Conservation (phyloP, 1,139 yeast species). For the Yamadazyma dushanensis region DNA sequence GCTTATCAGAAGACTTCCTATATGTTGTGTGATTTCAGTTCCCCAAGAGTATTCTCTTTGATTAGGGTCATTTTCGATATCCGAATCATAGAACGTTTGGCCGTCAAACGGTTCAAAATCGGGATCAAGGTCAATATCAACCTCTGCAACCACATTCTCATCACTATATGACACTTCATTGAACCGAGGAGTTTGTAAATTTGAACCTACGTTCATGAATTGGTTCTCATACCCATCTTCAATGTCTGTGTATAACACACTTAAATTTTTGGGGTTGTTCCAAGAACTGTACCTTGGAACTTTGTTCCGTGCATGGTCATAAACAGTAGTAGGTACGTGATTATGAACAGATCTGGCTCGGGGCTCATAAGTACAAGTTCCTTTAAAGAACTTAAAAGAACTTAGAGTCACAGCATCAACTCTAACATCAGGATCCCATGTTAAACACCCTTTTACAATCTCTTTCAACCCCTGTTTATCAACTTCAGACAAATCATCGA, state of each 20-base stretch:
- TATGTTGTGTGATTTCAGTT: neutral
- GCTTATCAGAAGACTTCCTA: too few species aligned
- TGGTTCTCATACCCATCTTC: conserved; percentile 30
- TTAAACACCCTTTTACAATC: conserved; percentile 56
- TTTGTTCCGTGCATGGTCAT: too few species aligned
- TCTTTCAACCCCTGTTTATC: conserved; percentile 37
- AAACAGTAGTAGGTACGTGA: neutral
- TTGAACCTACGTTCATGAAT: conserved; percentile 14
- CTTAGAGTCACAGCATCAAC: conserved; percentile 48
- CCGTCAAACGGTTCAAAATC: conserved; percentile 4
- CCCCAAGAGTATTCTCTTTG: conserved; percentile 1
- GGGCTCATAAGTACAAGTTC: conserved; percentile 23
- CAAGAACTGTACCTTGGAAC: too few species aligned
- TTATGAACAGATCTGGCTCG: neutral
- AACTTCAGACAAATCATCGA: too few species aligned
- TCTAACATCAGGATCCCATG: conserved; percentile 66
- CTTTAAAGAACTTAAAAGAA: conserved; percentile 53
- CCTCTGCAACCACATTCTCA: conserved; percentile 7
- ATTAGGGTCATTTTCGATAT: neutral
- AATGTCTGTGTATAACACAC: conserved; percentile 24
- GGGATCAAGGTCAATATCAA: conserved; percentile 7
- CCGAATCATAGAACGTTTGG: neutral
- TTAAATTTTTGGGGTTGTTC: too few species aligned
- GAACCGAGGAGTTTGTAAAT: neutral
- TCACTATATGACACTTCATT: neutral